Percentiles rank a stretch among this genome's conserved stretches.
phyloP scores from a whole-genome alignment of 2,329 filamentous ascomycete genomes.

The Talaromyces sp. region DNA sequence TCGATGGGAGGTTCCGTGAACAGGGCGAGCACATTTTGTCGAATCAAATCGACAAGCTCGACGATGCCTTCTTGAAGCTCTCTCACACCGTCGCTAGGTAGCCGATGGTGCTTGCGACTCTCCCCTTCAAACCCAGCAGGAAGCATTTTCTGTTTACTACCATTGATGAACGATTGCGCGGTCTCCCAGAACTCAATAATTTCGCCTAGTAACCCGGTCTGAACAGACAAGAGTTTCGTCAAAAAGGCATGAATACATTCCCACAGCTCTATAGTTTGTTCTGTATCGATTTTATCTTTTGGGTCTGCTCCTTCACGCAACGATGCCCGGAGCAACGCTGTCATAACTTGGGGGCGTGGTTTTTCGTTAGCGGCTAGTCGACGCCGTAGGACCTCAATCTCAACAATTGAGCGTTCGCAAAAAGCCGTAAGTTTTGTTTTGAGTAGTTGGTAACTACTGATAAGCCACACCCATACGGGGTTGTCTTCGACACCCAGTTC shows the following conservation, averaged over 20 bases:
- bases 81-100: slow-evolving; percentile 65
- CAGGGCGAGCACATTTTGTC: slow-evolving; percentile 73
- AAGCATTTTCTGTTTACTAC: slow-evolving; percentile 72
- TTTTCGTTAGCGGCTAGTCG: slow-evolving; percentile 71
- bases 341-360: slow-evolving; percentile 64
- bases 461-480: slow-evolving; percentile 92
- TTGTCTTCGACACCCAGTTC: slow-evolving; percentile 94
- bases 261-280: slow-evolving; percentile 85
- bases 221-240: slow-evolving; percentile 65
- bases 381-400: slow-evolving; percentile 85
- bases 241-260: slow-evolving; percentile 78
- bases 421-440: slow-evolving; percentile 77
- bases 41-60: slow-evolving; percentile 78
- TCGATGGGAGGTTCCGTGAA: slow-evolving; percentile 86
- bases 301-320: slow-evolving; percentile 63
- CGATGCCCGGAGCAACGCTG: slow-evolving; percentile 71
- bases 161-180: slow-evolving; percentile 82
- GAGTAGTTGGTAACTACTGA: slow-evolving; percentile 82
- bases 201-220: slow-evolving; percentile 79
- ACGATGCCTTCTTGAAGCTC: slow-evolving; percentile 73
- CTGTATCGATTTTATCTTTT: slow-evolving; percentile 65
- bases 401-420: slow-evolving; percentile 81
- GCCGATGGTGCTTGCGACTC: slow-evolving; percentile 73
- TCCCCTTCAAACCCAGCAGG: slow-evolving; percentile 78
- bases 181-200: slow-evolving; percentile 93